Conservation (phyloP, 75 land plant species). For the Azolla pinnata region DNA sequence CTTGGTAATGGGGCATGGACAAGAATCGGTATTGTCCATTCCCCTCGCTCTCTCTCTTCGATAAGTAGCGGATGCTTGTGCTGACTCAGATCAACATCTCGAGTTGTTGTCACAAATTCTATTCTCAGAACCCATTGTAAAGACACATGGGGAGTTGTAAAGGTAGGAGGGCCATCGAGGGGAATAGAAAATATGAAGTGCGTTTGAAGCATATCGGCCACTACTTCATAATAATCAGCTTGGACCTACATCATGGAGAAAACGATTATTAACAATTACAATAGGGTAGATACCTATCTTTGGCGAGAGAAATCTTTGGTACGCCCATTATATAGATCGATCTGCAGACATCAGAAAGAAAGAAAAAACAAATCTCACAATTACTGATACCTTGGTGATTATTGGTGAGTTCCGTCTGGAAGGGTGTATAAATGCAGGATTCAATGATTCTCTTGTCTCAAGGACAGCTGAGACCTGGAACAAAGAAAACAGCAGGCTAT, state of each 20-base stretch:
- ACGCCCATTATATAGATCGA: no score
- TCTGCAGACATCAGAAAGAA: no score
- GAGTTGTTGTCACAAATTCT: constrained; percentile 80
- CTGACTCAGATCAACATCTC: constrained; percentile 52
- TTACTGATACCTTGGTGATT: constrained; percentile 64
- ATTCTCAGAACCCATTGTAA: constrained; percentile 87
- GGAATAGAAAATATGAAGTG: constrained; percentile 89
- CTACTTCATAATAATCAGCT: constrained; percentile 80
- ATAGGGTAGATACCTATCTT: no score
- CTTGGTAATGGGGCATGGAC: constrained; percentile 73
- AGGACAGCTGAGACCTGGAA: constrained; percentile 72
- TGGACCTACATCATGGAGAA: constrained; percentile 42
- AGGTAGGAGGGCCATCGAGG: constrained; percentile 85
- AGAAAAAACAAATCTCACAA: no score
- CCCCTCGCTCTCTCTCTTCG: constrained; percentile 72
- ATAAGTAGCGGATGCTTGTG: constrained; percentile 81
- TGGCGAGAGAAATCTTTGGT: no score
- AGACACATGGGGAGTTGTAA: constrained; percentile 69
- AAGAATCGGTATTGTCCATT: constrained; percentile 81
- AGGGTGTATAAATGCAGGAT: constrained; percentile 62
- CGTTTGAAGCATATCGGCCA: constrained; percentile 78
- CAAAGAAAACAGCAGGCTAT: not conserved
- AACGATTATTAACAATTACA: no score
- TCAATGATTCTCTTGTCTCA: constrained; percentile 74
- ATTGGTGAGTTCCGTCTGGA: constrained; percentile 72